Conservation (phyloP, 345 rosid species). For the Brassica carinata region DNA sequence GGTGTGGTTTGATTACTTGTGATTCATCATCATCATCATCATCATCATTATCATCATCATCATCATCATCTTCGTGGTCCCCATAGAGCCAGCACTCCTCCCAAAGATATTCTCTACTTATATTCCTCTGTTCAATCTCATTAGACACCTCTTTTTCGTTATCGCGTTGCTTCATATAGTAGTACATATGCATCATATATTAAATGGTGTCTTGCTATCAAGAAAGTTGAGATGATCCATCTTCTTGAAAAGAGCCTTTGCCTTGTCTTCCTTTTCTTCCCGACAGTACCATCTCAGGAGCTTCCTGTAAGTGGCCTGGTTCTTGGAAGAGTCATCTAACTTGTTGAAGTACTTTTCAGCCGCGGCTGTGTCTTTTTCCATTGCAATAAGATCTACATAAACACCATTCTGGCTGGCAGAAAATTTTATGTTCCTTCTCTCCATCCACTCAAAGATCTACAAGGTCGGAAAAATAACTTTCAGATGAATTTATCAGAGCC, state of each 20-base stretch:
- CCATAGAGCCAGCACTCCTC: not conserved
- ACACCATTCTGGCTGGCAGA: too few relatives aligned
- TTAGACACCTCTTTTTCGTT: not conserved
- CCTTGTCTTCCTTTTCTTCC: not conserved
- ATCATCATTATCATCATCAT: not conserved
- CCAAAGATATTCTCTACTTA: not conserved
- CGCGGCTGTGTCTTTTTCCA: not conserved
- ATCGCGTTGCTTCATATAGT: not conserved
- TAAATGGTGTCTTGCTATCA: not conserved
- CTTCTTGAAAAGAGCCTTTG: not conserved
- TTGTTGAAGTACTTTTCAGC: not conserved
- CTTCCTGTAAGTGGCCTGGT: not conserved
- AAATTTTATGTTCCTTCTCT: too few relatives aligned
- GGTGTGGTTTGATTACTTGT: not conserved
- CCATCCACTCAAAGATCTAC: not conserved
- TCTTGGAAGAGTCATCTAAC: not conserved
- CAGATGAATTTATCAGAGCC: too few relatives aligned
- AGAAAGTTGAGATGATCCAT: not conserved
- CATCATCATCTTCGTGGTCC: not conserved
- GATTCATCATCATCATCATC: not conserved
- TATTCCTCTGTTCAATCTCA: not conserved
- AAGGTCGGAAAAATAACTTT: not conserved
- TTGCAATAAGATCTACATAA: not conserved
- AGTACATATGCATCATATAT: not conserved
- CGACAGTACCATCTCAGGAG: not conserved